phyloP scores from a whole-genome alignment of 2,329 filamentous ascomycete genomes.

The Zasmidium citrigriseum region DNA sequence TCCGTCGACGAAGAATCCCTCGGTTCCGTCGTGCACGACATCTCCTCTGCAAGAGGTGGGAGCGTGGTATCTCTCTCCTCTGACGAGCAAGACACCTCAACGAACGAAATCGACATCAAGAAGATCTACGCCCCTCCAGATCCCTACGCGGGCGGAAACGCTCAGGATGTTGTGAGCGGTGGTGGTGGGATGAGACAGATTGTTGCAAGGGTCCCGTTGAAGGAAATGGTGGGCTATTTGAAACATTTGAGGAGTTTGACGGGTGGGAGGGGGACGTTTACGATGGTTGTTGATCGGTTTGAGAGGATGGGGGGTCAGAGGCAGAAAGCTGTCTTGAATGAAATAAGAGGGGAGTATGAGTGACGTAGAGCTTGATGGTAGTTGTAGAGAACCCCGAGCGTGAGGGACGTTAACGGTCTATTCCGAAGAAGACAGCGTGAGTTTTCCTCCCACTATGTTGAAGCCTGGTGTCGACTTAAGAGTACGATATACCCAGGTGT shows the following conservation, averaged over 20 bases:
- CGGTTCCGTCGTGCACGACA: constrained; percentile 79
- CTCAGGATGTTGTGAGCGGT: constrained; percentile 13
- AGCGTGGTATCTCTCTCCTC: constrained; percentile 69
- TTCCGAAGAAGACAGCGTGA: too few species aligned
- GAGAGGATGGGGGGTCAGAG: constrained; percentile 65
- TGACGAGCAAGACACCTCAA: constrained; percentile 20
- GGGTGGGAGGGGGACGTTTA: constrained; percentile 75
- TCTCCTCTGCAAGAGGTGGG: constrained; percentile 71
- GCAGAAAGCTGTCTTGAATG: constrained; percentile 56
- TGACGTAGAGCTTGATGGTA: constrained; percentile 7
- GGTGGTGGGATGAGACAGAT: constrained; percentile 54
- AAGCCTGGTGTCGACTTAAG: too few species aligned
- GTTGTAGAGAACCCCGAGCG: neutral
- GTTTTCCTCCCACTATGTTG: too few species aligned
- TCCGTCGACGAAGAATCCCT: constrained; percentile 79
- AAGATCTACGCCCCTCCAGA: constrained; percentile 87
- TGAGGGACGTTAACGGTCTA: neutral
- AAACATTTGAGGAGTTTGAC: constrained; percentile 87
- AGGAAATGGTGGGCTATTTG: constrained; percentile 95
- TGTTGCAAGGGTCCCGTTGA: constrained; percentile 83
- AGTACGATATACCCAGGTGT: too few species aligned
- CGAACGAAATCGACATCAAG: constrained; percentile 62
- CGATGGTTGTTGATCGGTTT: constrained; percentile 73
- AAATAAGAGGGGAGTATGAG: constrained; percentile 34
- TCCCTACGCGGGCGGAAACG: constrained; percentile 60